phyloP scores from a whole-genome alignment of 1,284 basidiomycete species.

The Anthracocystis panici-leucophaei region DNA sequence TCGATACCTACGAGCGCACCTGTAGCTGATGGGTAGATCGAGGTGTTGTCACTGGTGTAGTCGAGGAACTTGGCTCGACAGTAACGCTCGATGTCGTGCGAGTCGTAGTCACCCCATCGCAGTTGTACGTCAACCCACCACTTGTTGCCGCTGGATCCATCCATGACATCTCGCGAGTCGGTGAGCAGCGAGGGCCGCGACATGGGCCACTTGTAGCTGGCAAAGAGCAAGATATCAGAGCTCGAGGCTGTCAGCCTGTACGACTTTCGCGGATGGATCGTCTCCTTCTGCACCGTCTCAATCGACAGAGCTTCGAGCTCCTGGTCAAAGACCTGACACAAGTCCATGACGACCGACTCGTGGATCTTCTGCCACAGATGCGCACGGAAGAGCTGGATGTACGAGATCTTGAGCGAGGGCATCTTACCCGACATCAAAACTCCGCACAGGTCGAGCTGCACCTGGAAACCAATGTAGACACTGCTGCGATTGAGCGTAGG shows the following conservation, averaged over 20 bases:
- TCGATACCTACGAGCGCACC: constrained; percentile 99
- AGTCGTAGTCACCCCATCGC: constrained; percentile 99
- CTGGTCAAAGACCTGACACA: constrained; percentile 96
- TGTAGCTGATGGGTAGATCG: constrained; percentile 97
- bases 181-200: constrained; percentile 94
- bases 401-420: constrained; percentile 80
- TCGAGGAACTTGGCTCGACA: constrained; percentile 98
- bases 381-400: constrained; percentile 99
- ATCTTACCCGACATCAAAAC: constrained; percentile 92
- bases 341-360: constrained; percentile 92
- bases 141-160: constrained; percentile 97
- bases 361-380: constrained; percentile 91
- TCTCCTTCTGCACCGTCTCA: constrained; percentile 99
- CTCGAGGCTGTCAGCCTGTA: constrained; percentile 99
- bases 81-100: constrained; percentile 82
- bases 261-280: constrained; percentile 97
- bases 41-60: constrained; percentile 82
- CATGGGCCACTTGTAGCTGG: constrained; percentile 92
- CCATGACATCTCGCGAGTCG: constrained; percentile 94
- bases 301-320: constrained; percentile 98
- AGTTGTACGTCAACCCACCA: constrained; percentile 98
- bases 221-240: constrained; percentile 96
- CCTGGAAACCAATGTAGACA: constrained; percentile 99
- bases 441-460: constrained; percentile 95
- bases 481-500: constrained; percentile 95